Percentiles rank a stretch among this genome's conserved stretches.
Evolutionary conservation across 805 yeast species (phyloP).

Genomic region (Myxozyma melibiosi): DNA sequence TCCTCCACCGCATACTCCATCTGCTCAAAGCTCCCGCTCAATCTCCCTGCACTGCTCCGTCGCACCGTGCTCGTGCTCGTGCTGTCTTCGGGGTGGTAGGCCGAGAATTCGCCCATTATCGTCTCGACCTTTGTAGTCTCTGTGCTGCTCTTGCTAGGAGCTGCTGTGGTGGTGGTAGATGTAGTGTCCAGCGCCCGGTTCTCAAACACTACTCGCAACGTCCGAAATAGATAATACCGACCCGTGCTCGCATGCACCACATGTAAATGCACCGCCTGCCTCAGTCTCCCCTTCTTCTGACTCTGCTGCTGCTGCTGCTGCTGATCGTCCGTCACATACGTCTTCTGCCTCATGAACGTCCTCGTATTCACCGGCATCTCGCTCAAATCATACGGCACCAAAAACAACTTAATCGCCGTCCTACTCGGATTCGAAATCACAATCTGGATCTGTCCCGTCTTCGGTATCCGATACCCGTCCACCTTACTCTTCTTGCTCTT

Average conservation of each 20-base stretch:
- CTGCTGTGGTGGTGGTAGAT: not conserved
- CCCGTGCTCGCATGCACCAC: conserved; percentile 35
- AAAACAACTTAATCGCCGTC: conserved; percentile 41
- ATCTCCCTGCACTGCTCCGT: not conserved
- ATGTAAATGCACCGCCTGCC: conserved; percentile 41
- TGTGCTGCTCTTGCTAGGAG: not conserved
- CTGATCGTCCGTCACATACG: conserved; percentile 13
- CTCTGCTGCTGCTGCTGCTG: not conserved
- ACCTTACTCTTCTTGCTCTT: conserved; percentile 7
- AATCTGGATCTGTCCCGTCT: conserved; percentile 42
- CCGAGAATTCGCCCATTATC: conserved; percentile 19
- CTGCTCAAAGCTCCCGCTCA: not conserved
- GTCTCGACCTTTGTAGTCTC: conserved; percentile 20
- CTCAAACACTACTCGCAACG: conserved; percentile 40
- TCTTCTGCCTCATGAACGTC: conserved; percentile 42
- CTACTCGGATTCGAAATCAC: conserved; percentile 40
- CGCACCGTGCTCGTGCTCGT: not conserved
- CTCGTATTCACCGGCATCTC: conserved; percentile 39
- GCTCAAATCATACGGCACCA: conserved; percentile 42
- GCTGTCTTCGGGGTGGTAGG: not conserved
- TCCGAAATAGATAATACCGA: conserved; percentile 37
- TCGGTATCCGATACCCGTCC: conserved; percentile 41
- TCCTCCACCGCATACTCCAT: not conserved
- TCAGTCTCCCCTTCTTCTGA: conserved; percentile 19
- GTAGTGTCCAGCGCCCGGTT: conserved; percentile 33